Conservation (phyloP, 805 yeast genomes). For the Wickerhamomyces rabaulensis region DNA sequence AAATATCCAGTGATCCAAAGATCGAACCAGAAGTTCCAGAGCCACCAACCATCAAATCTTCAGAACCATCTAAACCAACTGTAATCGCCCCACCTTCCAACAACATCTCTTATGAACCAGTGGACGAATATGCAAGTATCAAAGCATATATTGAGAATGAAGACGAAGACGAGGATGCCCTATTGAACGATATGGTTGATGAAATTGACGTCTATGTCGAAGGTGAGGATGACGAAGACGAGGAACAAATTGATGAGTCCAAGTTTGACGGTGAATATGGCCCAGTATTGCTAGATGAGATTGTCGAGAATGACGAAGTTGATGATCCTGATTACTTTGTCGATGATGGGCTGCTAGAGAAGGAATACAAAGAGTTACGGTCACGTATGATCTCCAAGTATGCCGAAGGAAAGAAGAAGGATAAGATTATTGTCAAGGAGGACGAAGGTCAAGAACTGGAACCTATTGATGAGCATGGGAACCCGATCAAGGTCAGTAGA, state of each 20-base stretch:
- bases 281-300: slow-evolving; percentile 35
- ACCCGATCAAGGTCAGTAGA: slow-evolving; percentile 55
- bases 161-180: slow-evolving; percentile 14
- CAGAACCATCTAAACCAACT: background rate
- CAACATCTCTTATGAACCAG: background rate
- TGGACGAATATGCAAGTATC: slow-evolving; percentile 10
- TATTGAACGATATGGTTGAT: slow-evolving; percentile 16
- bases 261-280: slow-evolving; percentile 32
- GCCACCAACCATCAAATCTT: background rate
- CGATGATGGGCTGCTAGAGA: slow-evolving; percentile 22
- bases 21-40: background rate
- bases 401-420: slow-evolving; percentile 9
- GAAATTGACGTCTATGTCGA: slow-evolving; percentile 21
- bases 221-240: slow-evolving; percentile 29
- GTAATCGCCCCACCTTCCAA: background rate
- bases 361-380: slow-evolving; percentile 28
- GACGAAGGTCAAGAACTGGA: slow-evolving; percentile 54
- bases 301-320: slow-evolving; percentile 34
- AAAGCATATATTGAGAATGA: slow-evolving; percentile 10
- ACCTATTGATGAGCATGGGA: slow-evolving; percentile 61
- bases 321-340: slow-evolving; percentile 24
- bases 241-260: slow-evolving; percentile 25
- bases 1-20: background rate
- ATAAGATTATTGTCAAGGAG: slow-evolving; percentile 22
- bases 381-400: slow-evolving; percentile 24